These are phyloP conservation scores for Mikania micrantha DNA, from an alignment of 129 eudicot genomes.

Conservation along the genomic window DNA sequence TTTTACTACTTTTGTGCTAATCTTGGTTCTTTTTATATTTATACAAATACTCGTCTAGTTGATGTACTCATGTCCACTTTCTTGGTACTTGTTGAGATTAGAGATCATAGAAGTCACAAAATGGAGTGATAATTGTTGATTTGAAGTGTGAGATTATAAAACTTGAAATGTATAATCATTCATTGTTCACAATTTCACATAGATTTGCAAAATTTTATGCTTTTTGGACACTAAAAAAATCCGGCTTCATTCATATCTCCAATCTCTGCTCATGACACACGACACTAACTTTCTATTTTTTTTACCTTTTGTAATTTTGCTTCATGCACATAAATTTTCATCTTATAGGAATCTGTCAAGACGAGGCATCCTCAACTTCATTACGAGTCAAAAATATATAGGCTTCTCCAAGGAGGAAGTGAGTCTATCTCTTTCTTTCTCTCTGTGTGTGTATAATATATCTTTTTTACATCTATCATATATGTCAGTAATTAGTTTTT, in stretches of 20 bases:
- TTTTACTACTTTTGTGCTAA: background rate
- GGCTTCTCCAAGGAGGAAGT: slow-evolving; percentile 95
- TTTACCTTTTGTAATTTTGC: background rate
- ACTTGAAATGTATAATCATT: too few species aligned
- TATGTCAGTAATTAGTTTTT: background rate
- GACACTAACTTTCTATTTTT: background rate
- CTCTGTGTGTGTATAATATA: too few species aligned
- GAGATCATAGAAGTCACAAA: background rate
- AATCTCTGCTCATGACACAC: background rate
- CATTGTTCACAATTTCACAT: too few species aligned
- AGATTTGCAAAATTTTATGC: background rate
- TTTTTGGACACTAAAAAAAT: background rate
- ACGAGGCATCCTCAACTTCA: slow-evolving; percentile 87
- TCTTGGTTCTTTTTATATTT: background rate
- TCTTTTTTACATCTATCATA: background rate
- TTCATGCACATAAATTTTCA: background rate
- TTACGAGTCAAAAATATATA: slow-evolving; percentile 75
- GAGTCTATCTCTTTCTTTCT: slow-evolving; percentile 27
- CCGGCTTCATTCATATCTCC: background rate
- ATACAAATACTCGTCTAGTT: background rate
- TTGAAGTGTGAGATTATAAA: too few species aligned
- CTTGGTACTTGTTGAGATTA: background rate
- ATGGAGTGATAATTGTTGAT: background rate
- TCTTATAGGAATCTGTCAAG: slow-evolving; percentile 58
- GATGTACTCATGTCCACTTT: background rate